Conservation (phyloP, 345 rosid genomes). For the Camelina neglecta region DNA sequence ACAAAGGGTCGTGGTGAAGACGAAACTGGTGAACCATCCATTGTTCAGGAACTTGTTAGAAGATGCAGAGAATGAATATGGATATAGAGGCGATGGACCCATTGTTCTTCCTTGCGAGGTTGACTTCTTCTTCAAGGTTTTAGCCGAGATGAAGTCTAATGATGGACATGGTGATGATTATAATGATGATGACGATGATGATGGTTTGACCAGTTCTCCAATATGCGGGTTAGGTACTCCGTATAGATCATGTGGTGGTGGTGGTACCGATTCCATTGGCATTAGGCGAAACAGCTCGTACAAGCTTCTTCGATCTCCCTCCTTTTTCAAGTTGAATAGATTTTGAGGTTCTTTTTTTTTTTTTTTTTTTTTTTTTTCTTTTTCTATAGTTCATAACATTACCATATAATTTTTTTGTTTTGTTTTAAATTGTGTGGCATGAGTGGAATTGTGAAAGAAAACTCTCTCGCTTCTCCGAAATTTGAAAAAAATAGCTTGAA, state of each 20-base stretch:
- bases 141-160: slow-evolving; percentile 57
- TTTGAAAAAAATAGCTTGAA: slow-evolving; percentile 20
- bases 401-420: not conserved
- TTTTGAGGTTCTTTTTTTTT: slow-evolving; percentile 1
- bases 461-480: not conserved
- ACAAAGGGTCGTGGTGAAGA: slow-evolving; percentile 58
- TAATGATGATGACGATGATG: slow-evolving; percentile 27
- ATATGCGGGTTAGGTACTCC: slow-evolving; percentile 38
- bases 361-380: not conserved
- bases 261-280: slow-evolving; percentile 22
- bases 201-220: slow-evolving; percentile 24
- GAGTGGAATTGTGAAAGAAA: slow-evolving; percentile 24
- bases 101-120: slow-evolving; percentile 77
- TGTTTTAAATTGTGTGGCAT: not conserved
- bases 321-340: slow-evolving; percentile 50
- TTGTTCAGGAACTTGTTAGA: slow-evolving; percentile 71
- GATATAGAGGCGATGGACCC: slow-evolving; percentile 66
- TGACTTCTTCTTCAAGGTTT: slow-evolving; percentile 59
- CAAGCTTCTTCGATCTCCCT: slow-evolving; percentile 49
- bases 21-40: slow-evolving; percentile 67
- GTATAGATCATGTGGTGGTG: slow-evolving; percentile 39
- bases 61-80: slow-evolving; percentile 75
- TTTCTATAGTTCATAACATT: slow-evolving; percentile 20
- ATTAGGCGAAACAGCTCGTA: slow-evolving; percentile 44
- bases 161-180: slow-evolving; percentile 2